Conservation (phyloP, 805 yeast genomes). For the Scheffersomyces amazonensis region DNA sequence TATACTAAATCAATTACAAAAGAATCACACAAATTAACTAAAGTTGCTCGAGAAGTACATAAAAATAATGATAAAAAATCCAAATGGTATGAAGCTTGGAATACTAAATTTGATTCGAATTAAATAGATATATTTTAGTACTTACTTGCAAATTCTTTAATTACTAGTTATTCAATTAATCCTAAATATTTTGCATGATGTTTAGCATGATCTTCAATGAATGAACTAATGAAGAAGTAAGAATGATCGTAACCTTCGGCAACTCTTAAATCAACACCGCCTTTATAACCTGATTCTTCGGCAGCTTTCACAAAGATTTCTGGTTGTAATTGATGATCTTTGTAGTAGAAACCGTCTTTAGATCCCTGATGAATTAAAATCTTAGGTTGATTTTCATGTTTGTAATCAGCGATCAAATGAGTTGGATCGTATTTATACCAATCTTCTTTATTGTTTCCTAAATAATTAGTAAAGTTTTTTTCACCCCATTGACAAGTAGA, state of each 20-base stretch:
- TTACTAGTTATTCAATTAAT: conserved; percentile 10
- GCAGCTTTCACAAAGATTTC: conserved; percentile 65
- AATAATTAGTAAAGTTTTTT: conserved; percentile 76
- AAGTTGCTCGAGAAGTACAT: conserved; percentile 45
- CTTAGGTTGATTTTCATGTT: conserved; percentile 48
- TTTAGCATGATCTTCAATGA: conserved; percentile 77
- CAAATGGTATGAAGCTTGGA: conserved; percentile 61
- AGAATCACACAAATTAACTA: conserved; percentile 28
- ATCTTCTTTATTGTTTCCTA: conserved; percentile 56
- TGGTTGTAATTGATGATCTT: conserved; percentile 67
- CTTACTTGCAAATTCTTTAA: neutral
- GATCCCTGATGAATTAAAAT: conserved; percentile 84
- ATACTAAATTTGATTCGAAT: conserved; percentile 32
- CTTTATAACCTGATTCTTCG: conserved; percentile 55
- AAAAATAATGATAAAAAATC: conserved; percentile 48
- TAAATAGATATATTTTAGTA: neutral
- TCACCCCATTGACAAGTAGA: conserved; percentile 79
- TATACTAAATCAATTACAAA: conserved; percentile 21
- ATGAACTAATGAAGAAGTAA: conserved; percentile 79
- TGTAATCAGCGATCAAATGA: conserved; percentile 57
- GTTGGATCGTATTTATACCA: conserved; percentile 90
- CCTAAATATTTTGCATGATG: conserved; percentile 76
- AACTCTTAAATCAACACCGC: conserved; percentile 53
- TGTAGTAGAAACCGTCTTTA: conserved; percentile 67
- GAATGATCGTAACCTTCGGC: conserved; percentile 91